A percentile compares a stretch with the other conserved stretches of the same genome.
Evolutionary conservation across 371 early-diverging fungal species (phyloP).

Genomic region (Lichtheimia hyalospora): DNA sequence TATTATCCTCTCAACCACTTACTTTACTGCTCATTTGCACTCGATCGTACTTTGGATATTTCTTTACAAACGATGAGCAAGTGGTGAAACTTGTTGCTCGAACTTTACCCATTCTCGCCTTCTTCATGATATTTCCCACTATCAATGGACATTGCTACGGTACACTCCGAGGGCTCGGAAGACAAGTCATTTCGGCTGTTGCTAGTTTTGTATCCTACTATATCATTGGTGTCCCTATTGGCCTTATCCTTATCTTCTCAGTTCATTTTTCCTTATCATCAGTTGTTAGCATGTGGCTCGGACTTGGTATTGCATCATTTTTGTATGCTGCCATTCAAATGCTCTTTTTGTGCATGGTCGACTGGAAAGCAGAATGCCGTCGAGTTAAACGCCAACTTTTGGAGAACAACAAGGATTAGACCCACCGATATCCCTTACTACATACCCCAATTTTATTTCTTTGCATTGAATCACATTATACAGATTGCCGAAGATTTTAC

Average conservation of each 20-base stretch:
- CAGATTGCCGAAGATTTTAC: too few species aligned
- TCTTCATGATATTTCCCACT: slow-evolving; percentile 69
- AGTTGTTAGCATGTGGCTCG: slow-evolving; percentile 64
- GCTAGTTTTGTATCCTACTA: slow-evolving; percentile 54
- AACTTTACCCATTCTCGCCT: slow-evolving; percentile 69
- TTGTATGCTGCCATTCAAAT: slow-evolving; percentile 7
- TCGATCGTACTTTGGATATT: slow-evolving; percentile 47
- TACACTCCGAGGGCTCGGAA: slow-evolving; percentile 62
- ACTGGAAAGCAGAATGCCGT: slow-evolving; percentile 11
- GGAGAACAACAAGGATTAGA: too few species aligned
- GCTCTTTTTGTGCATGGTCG: slow-evolving; percentile 7
- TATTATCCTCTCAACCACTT: background rate
- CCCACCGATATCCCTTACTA: too few species aligned
- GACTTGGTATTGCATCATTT: slow-evolving; percentile 46
- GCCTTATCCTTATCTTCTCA: slow-evolving; percentile 49
- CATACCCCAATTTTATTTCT: too few species aligned
- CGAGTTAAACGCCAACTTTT: background rate
- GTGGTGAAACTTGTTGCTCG: slow-evolving; percentile 63
- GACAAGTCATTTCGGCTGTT: slow-evolving; percentile 60
- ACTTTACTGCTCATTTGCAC: slow-evolving; percentile 24
- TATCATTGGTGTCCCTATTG: slow-evolving; percentile 59
- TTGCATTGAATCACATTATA: too few species aligned
- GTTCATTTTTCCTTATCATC: slow-evolving; percentile 30
- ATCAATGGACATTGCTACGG: slow-evolving; percentile 59
- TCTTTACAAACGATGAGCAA: slow-evolving; percentile 58